Conservation (phyloP, 2,329 filamentous ascomycete species). For the Fusarium sp. region DNA sequence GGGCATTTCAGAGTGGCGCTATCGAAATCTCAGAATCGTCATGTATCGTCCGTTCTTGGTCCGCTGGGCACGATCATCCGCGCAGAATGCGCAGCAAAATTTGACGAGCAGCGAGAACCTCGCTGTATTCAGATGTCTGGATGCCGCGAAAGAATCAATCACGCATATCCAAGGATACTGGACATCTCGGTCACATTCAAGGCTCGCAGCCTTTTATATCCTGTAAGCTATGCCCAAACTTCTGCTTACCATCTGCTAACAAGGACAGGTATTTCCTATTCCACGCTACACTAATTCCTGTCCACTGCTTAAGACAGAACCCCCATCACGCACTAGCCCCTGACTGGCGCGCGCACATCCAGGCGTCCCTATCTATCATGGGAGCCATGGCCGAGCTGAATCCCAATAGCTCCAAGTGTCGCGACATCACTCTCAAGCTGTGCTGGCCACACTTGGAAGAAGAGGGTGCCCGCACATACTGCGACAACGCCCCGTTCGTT, state of each 20-base stretch:
- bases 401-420: conserved; percentile 34
- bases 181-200: conserved; percentile 16
- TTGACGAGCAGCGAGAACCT: conserved; percentile 22
- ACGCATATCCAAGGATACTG: conserved; percentile 15
- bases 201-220: conserved; percentile 24
- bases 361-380: conserved; percentile 26
- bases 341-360: conserved; percentile 29
- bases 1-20: conserved; percentile 20
- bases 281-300: conserved; percentile 24
- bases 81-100: conserved; percentile 10
- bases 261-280: conserved; percentile 15
- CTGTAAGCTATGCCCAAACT: background rate
- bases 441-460: conserved; percentile 31
- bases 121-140: conserved; percentile 21
- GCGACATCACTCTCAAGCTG: conserved; percentile 30
- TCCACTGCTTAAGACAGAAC: conserved; percentile 21
- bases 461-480: conserved; percentile 7
- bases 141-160: conserved; percentile 21
- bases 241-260: background rate
- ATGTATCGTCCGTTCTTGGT: conserved; percentile 29
- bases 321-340: conserved; percentile 14
- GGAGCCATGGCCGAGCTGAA: conserved; percentile 27
- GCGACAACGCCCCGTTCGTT: conserved; percentile 11
- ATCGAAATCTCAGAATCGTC: conserved; percentile 20
- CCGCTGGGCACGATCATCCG: conserved; percentile 14